Base-by-base conservation (phyloP, 768 basidiomycete genomes). In the Scleroderma bovista region DNA sequence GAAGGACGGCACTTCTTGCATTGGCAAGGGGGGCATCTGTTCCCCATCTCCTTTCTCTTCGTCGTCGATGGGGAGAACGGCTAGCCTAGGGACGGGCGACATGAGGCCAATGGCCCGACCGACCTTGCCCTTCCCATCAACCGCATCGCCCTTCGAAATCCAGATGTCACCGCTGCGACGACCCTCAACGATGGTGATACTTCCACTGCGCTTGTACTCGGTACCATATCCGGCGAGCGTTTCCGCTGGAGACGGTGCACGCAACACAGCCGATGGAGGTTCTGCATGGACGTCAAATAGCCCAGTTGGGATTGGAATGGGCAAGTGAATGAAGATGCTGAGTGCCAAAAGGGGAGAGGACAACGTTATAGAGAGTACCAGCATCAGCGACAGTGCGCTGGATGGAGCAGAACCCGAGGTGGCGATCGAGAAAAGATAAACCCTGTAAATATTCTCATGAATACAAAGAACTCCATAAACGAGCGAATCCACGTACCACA, bases 111-210 rank as follows among this genome's bases (percentile, higher is more conserved):
- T 58, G 2, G 81, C 81, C 17, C 84, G 79, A 38, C 77, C 72
- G 26, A 85, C 55, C 57, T 80, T 83, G 48, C 69, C 69, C 63
- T 81, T 84, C 2, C 82, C 82, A 45, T 84, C 81, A 19, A 83
- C 69, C 7, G 85, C 86, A 52, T 87, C 79, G n/a, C 85, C 84
- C 47, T 83, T 83, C 12, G 77, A 63, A 55, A 88, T 65, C 86
- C 86, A 87, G 24, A 88, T 79, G 57, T 88, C 86, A 22, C 83
- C 83, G 56, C 83, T 85, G 42, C 83, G 80, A 29, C 83, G 77
- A 24, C 78, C 80, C 63, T 87, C 83, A 19, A 87, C 79, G 36
- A 86, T 78, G 17, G 83, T 86, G 45, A 69, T 55, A 52, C 78
- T 80, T 42, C 75, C 78, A 63, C 81, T 83, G 48, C 78, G 78